Base-by-base conservation (phyloP, 169 alveolate species). In the Cryptosporidium bovis region DNA sequence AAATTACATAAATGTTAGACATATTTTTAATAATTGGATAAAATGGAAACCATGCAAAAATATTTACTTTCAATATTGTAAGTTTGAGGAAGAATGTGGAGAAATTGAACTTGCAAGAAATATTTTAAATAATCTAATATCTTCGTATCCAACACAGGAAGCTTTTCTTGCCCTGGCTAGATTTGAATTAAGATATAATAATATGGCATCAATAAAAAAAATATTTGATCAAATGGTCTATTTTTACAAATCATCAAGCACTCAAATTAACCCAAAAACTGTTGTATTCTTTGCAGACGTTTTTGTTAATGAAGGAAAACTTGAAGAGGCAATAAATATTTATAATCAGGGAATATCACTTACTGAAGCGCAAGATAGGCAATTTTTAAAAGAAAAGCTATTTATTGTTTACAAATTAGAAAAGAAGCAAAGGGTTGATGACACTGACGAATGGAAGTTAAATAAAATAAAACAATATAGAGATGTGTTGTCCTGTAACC, bases 61-160 rank as follows among this genome's bases (percentile, higher is more conserved):
- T 16, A 98, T 98, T n/a, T 98, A 99, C 98, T 93, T 96, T 85
- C 94, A 97, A 51, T 98, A 92, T 91, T 91, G 96, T 4, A 95
- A 96, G 90, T 98, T 98, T 93, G 99, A 98, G 90, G 99, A 98
- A 90, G 95, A 99, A 82, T 95, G 99, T 96, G 97, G 97, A 29
- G 99, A 98, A 66, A 91, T 95, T 58, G 98, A 97, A 13, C 93
- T 96, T 48, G 95, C 98, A n/a, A 91, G 99, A 85, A 91, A 90
- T 48, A 91, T 98, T 2, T 96, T 55, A 98, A 96, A 40, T 87
- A 95, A 82, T 90, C 31, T 51, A 62, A 46, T 65, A 16, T 58
- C 50, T 13, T 24, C 55, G n/a, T 15, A 50, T n/a, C 99, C 99
- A 34, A 91, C 93, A 50, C 93, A 96, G 27, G 93, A 84, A 69